These are phyloP conservation scores for Hypoxylon sp. DNA, from an alignment of 2,329 filamentous ascomycete genomes.

Conservation along the genomic window DNA sequence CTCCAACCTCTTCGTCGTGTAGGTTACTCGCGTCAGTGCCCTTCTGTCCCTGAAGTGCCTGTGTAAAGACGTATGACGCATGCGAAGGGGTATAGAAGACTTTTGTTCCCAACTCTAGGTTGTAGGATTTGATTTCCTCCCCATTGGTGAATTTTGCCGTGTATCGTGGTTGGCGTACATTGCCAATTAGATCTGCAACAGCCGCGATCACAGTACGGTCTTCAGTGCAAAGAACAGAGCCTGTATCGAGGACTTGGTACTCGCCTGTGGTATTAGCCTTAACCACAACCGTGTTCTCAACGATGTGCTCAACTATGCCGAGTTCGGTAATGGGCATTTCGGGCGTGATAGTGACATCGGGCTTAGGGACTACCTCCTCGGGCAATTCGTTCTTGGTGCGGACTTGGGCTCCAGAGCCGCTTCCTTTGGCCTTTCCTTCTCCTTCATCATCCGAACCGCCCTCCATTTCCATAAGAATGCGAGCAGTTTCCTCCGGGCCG, in stretches of 20 bases:
- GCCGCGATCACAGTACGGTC: slow-evolving; percentile 81
- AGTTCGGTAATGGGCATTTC: slow-evolving; percentile 81
- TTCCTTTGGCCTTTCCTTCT: slow-evolving; percentile 58
- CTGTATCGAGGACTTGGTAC: slow-evolving; percentile 83
- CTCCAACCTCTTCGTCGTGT: slow-evolving; percentile 87
- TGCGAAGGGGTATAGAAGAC: slow-evolving; percentile 83
- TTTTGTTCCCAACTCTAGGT: slow-evolving; percentile 72
- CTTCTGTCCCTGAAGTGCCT: slow-evolving; percentile 79
- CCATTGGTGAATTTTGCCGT: slow-evolving; percentile 77
- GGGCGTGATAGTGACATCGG: slow-evolving; percentile 78
- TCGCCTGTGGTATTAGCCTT: slow-evolving; percentile 81
- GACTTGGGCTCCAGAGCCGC: slow-evolving; percentile 59
- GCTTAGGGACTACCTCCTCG: slow-evolving; percentile 73
- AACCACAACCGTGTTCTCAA: slow-evolving; percentile 81
- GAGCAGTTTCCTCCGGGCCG: slow-evolving; percentile 82
- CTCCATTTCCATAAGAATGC: slow-evolving; percentile 85
- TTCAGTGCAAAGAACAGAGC: slow-evolving; percentile 81
- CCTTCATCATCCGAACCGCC: slow-evolving; percentile 81
- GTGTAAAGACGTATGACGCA: slow-evolving; percentile 86
- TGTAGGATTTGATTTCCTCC: slow-evolving; percentile 72
- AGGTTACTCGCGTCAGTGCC: slow-evolving; percentile 95
- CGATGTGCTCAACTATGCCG: slow-evolving; percentile 77
- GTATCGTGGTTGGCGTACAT: slow-evolving; percentile 87
- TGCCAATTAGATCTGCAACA: slow-evolving; percentile 85
- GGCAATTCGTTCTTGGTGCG: slow-evolving; percentile 83